These are phyloP conservation scores for Mycena polygramma DNA, from an alignment of 768 basidiomycete genomes.

Conservation along the genomic window DNA sequence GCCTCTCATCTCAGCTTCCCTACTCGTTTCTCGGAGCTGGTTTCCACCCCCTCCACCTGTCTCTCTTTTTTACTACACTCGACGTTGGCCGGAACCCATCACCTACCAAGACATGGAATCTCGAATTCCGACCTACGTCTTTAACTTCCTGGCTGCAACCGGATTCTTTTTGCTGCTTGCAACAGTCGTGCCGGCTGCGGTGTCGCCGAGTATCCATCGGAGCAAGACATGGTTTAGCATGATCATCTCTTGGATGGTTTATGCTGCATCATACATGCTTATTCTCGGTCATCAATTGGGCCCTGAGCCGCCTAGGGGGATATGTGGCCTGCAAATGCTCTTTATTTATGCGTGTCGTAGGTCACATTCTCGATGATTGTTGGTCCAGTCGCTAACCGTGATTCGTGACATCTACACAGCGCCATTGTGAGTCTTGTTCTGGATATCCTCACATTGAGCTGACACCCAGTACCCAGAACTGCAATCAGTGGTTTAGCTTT, in stretches of 20 bases:
- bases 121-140: background rate
- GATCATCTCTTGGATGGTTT: slow-evolving; percentile 24
- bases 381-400: too few relatives aligned
- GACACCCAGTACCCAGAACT: background rate
- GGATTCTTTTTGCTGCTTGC: slow-evolving; percentile 1
- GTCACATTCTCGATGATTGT: background rate
- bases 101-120: slow-evolving; percentile 4
- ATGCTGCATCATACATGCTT: slow-evolving; percentile 18
- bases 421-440: background rate
- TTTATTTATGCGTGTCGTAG: slow-evolving; percentile 25
- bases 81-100: too few relatives aligned
- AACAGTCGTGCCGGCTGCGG: slow-evolving; percentile 9
- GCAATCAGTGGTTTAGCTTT: slow-evolving; percentile 22
- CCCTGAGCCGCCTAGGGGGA: slow-evolving; percentile 9
- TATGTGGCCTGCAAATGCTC: slow-evolving; percentile 24
- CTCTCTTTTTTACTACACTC: background rate
- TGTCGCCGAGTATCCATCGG: slow-evolving; percentile 10
- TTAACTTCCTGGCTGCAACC: slow-evolving; percentile 13
- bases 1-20: too few relatives aligned
- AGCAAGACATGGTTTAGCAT: slow-evolving; percentile 29
- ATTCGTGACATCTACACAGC: background rate
- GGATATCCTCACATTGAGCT: too few relatives aligned
- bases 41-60: background rate
- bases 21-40: background rate
- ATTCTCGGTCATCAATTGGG: slow-evolving; percentile 21